Base-by-base conservation (phyloP, 2,329 filamentous ascomycete genomes). In the Aspergillus thermomutatus region DNA sequence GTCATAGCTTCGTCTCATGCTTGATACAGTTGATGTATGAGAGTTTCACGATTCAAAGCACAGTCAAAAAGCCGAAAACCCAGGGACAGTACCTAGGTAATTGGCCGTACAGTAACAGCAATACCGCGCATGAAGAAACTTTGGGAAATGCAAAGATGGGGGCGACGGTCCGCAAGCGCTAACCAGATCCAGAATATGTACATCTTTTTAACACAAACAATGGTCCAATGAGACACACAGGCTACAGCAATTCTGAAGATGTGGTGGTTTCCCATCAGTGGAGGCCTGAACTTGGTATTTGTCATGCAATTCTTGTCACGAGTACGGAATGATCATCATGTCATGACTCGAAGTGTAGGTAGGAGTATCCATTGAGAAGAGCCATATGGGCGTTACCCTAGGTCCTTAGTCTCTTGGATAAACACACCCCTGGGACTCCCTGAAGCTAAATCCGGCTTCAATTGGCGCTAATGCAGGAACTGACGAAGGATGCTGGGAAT, bases 391-490 rank as follows among this genome's bases (percentile, higher is more conserved):
- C 31, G 14, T 34, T 34, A 2, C 5, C 31, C 31, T 34, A 31
- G 31, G 31, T 17, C 14, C 31, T 34, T 34, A 34, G 31, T 34
- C 17, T 14, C 31, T 6, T 17, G 31, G 31, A 34, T 17, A 7
- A 11, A 11, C 40, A 43, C 14, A 28, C 48, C 48, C 48, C 28
- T 50, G 49, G 49, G 7, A 34, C 27, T 50, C 10, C 27, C 26
- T 21, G 56, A 52, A 51, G 53, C 55, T 58, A 58, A 58, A 60
- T 45, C 56, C 53, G 61, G 57, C 50, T 50, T 55, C 62, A 54
- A 64, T 61, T 61, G 62, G 52, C 69, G 64, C 70, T 73, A 73
- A 71, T 71, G 70, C 70, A 73, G 70, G 70, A 72, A 73, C 70
- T 71, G 64, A 59, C 58, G 54, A 62, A 62, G 61, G 52, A 50